Percentiles rank a stretch among this genome's conserved stretches.
Conservation (phyloP, 164 flowering plant species). For the Echeveria elegans region DNA sequence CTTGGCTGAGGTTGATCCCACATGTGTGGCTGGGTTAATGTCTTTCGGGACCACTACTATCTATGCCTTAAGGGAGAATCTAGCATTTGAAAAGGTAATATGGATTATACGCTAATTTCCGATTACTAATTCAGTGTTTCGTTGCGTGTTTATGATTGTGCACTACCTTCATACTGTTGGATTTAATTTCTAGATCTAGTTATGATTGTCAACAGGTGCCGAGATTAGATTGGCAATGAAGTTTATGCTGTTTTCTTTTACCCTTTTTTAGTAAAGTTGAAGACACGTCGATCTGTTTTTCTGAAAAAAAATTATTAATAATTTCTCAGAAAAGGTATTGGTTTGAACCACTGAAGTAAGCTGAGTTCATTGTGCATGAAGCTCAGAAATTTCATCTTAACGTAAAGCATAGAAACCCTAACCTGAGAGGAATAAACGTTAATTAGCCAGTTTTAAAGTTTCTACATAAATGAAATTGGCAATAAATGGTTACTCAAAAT, state of each 20-base stretch:
- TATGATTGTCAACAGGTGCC: not conserved
- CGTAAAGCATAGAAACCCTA: not conserved
- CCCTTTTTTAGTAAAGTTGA: no score
- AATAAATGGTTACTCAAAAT: not conserved
- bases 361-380: not conserved
- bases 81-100: constrained; percentile 76
- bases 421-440: not conserved
- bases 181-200: not conserved
- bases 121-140: not conserved
- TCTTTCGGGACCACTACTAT: constrained; percentile 81
- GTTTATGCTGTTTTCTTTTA: no score
- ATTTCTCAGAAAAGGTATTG: not conserved
- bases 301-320: not conserved
- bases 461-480: not conserved
- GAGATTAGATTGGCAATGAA: not conserved
- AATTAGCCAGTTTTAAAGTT: not conserved
- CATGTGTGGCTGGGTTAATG: constrained; percentile 88
- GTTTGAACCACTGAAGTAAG: not conserved
- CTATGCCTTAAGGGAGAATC: constrained; percentile 70
- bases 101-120: not conserved
- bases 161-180: not conserved
- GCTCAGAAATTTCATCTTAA: not conserved
- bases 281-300: no score
- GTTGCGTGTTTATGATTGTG: not conserved
- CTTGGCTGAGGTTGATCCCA: constrained; percentile 91